A percentile compares a stretch with the other conserved stretches of the same genome.
Evolutionary conservation across 1,284 basidiomycete genomes (phyloP).

Genomic region (Flammula alnicola): DNA sequence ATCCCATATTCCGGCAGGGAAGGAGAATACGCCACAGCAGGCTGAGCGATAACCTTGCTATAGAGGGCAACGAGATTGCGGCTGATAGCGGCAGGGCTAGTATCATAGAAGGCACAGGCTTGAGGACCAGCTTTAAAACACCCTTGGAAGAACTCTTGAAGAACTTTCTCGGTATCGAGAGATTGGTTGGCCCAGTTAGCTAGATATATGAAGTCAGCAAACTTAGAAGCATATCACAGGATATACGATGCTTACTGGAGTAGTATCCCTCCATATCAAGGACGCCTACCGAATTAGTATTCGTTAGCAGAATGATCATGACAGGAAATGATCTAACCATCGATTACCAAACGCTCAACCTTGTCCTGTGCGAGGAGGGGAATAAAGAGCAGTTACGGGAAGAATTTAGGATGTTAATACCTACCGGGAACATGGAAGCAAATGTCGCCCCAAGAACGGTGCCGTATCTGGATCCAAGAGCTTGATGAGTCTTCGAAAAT

Average conservation of each 20-base stretch:
- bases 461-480: constrained; percentile 36
- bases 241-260: constrained; percentile 13
- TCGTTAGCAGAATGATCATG: neutral
- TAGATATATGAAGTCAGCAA: constrained; percentile 4
- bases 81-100: constrained; percentile 30
- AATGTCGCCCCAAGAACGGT: constrained; percentile 48
- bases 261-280: constrained; percentile 39
- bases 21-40: constrained; percentile 30
- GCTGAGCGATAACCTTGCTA: constrained; percentile 20
- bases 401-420: constrained; percentile 7
- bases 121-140: constrained; percentile 41
- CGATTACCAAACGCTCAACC: constrained; percentile 40
- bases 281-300: constrained; percentile 30
- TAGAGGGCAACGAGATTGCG: constrained; percentile 26
- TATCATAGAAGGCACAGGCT: constrained; percentile 40
- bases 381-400: neutral
- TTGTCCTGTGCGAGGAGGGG: constrained; percentile 34
- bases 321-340: constrained; percentile 21
- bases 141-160: constrained; percentile 37
- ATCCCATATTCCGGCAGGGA: constrained; percentile 26
- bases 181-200: constrained; percentile 28
- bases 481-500: too few species aligned
- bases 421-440: constrained; percentile 50
- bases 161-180: constrained; percentile 31
- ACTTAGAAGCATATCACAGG: neutral